Base-by-base conservation (phyloP, 2,329 filamentous ascomycete species). In the Diaporthe vaccinii region DNA sequence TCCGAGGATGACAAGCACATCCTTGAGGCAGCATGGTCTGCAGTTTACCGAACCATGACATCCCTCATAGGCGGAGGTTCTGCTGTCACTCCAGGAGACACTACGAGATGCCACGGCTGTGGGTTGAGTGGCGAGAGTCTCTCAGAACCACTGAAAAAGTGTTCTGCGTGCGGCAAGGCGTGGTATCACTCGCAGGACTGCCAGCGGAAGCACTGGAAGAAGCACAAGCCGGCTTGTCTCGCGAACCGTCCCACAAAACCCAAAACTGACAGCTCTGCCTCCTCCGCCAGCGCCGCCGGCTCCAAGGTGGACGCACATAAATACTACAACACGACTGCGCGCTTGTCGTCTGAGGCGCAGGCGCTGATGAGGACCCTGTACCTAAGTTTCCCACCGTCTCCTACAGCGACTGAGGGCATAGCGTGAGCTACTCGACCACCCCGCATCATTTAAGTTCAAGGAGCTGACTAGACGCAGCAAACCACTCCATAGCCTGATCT, bases 161-260 rank as follows among this genome's bases (percentile, higher is more conserved):
- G 58, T 4, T 14, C 34, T 10, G 36, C 22, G 3, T 41, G 58
- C 8, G 34, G 58, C 2, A 10, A 20, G 12, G 58, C 58, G 1
- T 61, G 34, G 34, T 61, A 61, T 61, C 58, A 61, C n/a, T 61
- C 58, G n/a, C 6, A 25, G 58, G 58, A 44, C 3, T 61, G 58
- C n/a, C 58, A 41, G 7, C 10, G 14, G 14, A 44, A 20, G 0
- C 36, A 61, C 58, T 61, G 58, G 58, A 61, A 61, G 15, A 3
- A 17, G 12, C 58, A 61, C 36, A 61, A 41, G 58, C n/a, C 36
- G n/a, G 12, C 58, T 17, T 61, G 58, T 9, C 36, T 17, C 36
- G 22, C 58, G 3, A 17, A n/a, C 3, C 34, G 34, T 41, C 34
- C 57, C 34, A 14, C 34, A 9, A 59, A 25, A 1, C 3, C 5